A percentile compares a stretch with the other conserved stretches of the same genome.
phyloP scores from a whole-genome alignment of 2,329 filamentous ascomycete species.

The Aspergillus sp. region DNA sequence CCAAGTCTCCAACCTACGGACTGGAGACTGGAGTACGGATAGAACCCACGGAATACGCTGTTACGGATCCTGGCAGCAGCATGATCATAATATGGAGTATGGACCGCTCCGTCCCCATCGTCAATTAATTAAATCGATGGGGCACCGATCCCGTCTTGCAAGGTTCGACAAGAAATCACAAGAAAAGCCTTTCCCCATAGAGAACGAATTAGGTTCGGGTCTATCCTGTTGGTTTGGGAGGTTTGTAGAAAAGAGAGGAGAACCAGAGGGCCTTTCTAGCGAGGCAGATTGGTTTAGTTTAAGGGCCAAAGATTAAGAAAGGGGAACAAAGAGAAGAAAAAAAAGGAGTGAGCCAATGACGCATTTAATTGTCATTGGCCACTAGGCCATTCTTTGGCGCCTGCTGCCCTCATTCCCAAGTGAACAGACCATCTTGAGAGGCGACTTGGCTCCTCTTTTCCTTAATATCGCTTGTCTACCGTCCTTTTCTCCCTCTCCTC shows the following conservation, averaged over 20 bases:
- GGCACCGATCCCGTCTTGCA: slow-evolving; percentile 1
- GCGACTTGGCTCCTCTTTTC: not conserved
- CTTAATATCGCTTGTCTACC: slow-evolving; percentile 10
- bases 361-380: slow-evolving; percentile 1
- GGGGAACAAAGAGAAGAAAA: not conserved
- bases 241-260: not conserved
- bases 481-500: slow-evolving; percentile 2
- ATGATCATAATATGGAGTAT: too few relatives aligned
- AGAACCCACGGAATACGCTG: not conserved
- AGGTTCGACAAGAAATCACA: slow-evolving; percentile 5
- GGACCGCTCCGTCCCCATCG: not conserved
- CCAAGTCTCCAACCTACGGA: not conserved
- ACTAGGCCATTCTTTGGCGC: not conserved
- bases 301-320: not conserved
- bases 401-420: not conserved
- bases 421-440: slow-evolving; percentile 9
- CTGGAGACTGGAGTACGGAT: not conserved
- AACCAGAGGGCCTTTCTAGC: not conserved
- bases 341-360: not conserved
- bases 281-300: not conserved
- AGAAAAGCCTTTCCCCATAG: slow-evolving; percentile 6
- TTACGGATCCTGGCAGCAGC: not conserved
- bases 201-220: slow-evolving; percentile 7
- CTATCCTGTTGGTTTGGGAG: not conserved
- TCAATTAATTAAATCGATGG: slow-evolving; percentile 3